These are phyloP conservation scores for Pseudohyphozyma bogoriensis DNA, from an alignment of 768 basidiomycete genomes.

Conservation along the genomic window DNA sequence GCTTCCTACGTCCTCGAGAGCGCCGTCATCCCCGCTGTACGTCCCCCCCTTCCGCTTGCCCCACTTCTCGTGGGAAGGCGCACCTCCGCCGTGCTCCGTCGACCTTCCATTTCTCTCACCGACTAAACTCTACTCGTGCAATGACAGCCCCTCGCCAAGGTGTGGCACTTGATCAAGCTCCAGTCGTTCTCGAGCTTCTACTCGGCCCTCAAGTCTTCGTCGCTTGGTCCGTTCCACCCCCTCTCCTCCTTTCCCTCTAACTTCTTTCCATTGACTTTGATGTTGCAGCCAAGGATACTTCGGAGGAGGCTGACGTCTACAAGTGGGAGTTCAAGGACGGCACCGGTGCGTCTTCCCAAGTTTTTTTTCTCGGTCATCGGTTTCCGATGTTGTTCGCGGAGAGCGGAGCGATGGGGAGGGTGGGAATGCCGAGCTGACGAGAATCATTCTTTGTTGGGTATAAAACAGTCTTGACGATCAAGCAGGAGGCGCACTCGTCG, in stretches of 20 bases:
- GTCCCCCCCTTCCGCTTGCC: neutral
- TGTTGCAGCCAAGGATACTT: slow-evolving; percentile 20
- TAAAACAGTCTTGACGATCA: slow-evolving; percentile 33
- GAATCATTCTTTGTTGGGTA: slow-evolving; percentile 20
- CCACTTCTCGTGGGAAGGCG: neutral
- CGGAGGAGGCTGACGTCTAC: slow-evolving; percentile 30
- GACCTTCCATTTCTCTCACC: neutral
- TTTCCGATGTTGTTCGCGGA: neutral
- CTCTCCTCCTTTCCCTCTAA: neutral
- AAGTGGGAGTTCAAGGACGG: slow-evolving; percentile 31
- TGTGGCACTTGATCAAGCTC: slow-evolving; percentile 35
- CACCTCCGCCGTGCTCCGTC: neutral
- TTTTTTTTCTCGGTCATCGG: neutral
- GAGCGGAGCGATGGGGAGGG: no score
- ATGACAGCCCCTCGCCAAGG: slow-evolving; percentile 14
- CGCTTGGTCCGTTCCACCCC: no score
- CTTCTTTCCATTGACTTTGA: neutral
- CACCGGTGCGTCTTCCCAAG: neutral
- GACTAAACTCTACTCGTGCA: no score
- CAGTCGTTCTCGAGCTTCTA: slow-evolving; percentile 28
- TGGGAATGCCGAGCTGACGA: neutral
- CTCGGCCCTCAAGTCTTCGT: slow-evolving; percentile 17
- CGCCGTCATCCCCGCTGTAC: slow-evolving; percentile 27
- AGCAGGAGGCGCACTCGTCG: slow-evolving; percentile 35
- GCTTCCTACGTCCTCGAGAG: slow-evolving; percentile 26